Conservation (phyloP, 495 filamentous ascomycete species). For the Neurospora tetraspora region DNA sequence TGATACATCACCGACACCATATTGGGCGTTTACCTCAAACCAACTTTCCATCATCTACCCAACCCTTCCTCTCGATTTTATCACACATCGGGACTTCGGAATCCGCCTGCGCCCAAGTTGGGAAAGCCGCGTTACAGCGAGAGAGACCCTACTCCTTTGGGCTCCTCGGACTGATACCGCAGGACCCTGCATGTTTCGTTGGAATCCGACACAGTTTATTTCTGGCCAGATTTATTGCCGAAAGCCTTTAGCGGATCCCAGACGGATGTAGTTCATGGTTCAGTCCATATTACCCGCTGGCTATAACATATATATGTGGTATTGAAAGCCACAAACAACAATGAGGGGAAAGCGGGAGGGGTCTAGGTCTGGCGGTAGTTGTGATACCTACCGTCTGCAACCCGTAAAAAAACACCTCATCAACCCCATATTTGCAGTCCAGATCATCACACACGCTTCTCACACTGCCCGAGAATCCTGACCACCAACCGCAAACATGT, state of each 20-base stretch:
- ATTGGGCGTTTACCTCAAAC: background rate
- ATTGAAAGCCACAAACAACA: background rate
- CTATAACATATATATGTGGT: background rate
- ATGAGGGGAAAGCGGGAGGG: background rate
- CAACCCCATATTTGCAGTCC: background rate
- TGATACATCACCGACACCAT: background rate
- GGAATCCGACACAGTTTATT: background rate
- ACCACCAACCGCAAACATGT: slow-evolving; percentile 3
- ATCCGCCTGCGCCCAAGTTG: background rate
- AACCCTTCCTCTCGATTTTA: background rate
- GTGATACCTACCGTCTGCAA: background rate
- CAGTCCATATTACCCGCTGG: background rate
- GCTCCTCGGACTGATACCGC: background rate
- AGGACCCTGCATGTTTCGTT: background rate
- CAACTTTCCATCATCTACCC: background rate
- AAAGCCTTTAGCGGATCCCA: background rate
- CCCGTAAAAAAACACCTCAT: background rate
- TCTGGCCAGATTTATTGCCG: background rate
- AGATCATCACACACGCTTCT: background rate
- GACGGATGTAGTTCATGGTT: background rate
- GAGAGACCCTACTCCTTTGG: background rate
- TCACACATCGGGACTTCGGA: background rate
- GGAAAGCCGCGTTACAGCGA: background rate
- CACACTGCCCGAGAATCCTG: background rate
- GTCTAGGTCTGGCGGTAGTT: background rate